These are phyloP conservation scores for Pyricularia pennisetigena DNA, from an alignment of 2,329 filamentous ascomycete species.

Conservation along the genomic window DNA sequence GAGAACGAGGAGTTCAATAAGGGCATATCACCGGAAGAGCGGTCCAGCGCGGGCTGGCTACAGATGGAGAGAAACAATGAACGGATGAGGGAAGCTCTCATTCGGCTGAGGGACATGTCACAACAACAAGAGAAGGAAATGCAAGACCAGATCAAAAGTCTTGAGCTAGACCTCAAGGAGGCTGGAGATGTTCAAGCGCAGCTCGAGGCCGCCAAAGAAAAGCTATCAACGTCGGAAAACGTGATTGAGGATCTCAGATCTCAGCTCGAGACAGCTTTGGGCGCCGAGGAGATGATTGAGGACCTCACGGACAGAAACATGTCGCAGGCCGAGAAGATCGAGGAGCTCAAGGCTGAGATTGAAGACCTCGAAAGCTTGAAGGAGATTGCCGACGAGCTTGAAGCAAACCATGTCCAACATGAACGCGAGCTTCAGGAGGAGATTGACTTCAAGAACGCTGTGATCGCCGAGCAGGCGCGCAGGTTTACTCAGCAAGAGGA, in stretches of 20 bases:
- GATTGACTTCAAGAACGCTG: conserved; percentile 74
- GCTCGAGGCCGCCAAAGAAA: conserved; percentile 60
- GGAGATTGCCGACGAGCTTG: conserved; percentile 90
- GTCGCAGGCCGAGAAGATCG: conserved; percentile 70
- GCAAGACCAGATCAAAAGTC: conserved; percentile 59
- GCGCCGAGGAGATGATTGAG: conserved; percentile 89
- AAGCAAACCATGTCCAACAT: conserved; percentile 84
- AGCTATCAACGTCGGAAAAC: conserved; percentile 60
- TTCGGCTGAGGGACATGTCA: conserved; percentile 77
- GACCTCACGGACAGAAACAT: conserved; percentile 83
- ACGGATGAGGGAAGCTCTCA: conserved; percentile 71
- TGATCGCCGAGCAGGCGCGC: conserved; percentile 74
- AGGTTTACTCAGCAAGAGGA: conserved; percentile 69
- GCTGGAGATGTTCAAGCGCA: conserved; percentile 58
- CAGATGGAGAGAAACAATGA: conserved; percentile 90
- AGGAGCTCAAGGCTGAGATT: conserved; percentile 71
- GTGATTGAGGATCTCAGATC: conserved; percentile 79
- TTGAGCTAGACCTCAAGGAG: conserved; percentile 67
- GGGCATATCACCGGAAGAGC: conserved; percentile 82
- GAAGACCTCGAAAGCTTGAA: conserved; percentile 83
- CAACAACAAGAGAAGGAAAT: conserved; percentile 77
- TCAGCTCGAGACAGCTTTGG: conserved; percentile 80
- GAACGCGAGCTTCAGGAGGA: conserved; percentile 93
- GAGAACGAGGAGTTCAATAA: conserved; percentile 79
- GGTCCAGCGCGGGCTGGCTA: conserved; percentile 76